These are phyloP conservation scores for Magnolia sinica DNA, from an alignment of 164 flowering plant genomes.

Conservation along the genomic window DNA sequence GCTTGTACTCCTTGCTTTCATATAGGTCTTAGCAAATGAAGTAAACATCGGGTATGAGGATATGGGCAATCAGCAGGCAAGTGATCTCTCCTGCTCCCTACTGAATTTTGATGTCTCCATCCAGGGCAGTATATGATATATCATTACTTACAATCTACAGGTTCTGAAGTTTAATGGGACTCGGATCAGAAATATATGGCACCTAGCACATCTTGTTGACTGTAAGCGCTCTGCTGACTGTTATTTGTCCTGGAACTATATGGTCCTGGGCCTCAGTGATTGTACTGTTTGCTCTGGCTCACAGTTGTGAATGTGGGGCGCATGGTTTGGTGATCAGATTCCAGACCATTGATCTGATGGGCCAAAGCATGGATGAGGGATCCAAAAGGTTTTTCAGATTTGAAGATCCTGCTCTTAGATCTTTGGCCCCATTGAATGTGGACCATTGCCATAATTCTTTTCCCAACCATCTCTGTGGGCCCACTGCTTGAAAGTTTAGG, in stretches of 20 bases:
- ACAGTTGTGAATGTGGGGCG: background rate
- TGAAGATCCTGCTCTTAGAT: background rate
- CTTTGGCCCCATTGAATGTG: no score
- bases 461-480: no score
- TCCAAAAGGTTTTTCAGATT: background rate
- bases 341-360: background rate
- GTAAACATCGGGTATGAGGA: slow-evolving; percentile 89
- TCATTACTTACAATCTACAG: slow-evolving; percentile 30
- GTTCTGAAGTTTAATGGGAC: slow-evolving; percentile 86
- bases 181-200: slow-evolving; percentile 75
- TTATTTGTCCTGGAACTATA: background rate
- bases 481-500: no score
- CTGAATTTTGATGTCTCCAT: background rate
- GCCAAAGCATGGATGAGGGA: background rate
- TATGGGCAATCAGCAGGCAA: slow-evolving; percentile 91
- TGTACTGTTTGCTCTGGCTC: background rate
- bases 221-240: slow-evolving; percentile 41
- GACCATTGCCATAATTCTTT: no score
- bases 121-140: background rate
- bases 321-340: background rate
- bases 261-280: background rate
- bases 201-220: slow-evolving; percentile 86
- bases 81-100: slow-evolving; percentile 8
- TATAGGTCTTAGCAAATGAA: slow-evolving; percentile 87
- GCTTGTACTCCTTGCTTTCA: background rate